phyloP scores from a whole-genome alignment of 2,329 filamentous ascomycete genomes.

The Arachnomyces sp. region DNA sequence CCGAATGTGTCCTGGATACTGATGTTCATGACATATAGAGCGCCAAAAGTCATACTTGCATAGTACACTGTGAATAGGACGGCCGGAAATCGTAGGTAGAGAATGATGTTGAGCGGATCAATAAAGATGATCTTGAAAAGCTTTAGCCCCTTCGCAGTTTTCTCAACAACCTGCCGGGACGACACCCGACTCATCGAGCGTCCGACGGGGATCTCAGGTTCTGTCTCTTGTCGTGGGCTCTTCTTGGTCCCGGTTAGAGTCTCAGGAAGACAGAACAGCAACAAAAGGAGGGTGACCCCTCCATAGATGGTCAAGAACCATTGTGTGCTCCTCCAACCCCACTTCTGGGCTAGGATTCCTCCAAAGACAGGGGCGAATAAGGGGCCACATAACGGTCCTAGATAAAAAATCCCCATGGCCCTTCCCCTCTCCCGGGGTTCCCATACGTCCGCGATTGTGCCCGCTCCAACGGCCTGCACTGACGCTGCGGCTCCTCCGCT shows the following conservation, averaged over 20 bases:
- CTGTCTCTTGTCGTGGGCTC: conserved; percentile 13
- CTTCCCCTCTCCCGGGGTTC: conserved; percentile 60
- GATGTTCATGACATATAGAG: conserved; percentile 70
- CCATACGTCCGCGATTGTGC: conserved; percentile 77
- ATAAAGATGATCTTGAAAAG: conserved; percentile 55
- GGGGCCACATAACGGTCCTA: conserved; percentile 68
- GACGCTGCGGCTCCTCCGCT: conserved; percentile 69
- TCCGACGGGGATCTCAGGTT: conserved; percentile 14
- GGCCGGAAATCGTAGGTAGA: conserved; percentile 65
- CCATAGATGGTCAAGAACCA: conserved; percentile 71
- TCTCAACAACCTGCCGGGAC: conserved; percentile 53
- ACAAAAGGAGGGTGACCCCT: conserved; percentile 33
- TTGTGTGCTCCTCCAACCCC: conserved; percentile 68
- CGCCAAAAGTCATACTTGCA: conserved; percentile 65
- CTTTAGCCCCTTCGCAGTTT: conserved; percentile 46
- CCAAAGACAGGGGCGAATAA: conserved; percentile 69
- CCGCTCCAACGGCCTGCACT: conserved; percentile 74
- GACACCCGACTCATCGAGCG: conserved; percentile 44
- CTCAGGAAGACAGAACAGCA: conserved; percentile 39
- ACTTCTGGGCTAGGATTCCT: conserved; percentile 58
- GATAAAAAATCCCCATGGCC: conserved; percentile 78
- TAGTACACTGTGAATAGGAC: conserved; percentile 66
- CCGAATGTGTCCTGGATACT: conserved; percentile 64
- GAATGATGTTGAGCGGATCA: conserved; percentile 62
- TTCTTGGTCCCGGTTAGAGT: conserved; percentile 19